Evolutionary conservation across 768 basidiomycete genomes (phyloP).

Genomic region (Termitomyces bulborhizus): DNA sequence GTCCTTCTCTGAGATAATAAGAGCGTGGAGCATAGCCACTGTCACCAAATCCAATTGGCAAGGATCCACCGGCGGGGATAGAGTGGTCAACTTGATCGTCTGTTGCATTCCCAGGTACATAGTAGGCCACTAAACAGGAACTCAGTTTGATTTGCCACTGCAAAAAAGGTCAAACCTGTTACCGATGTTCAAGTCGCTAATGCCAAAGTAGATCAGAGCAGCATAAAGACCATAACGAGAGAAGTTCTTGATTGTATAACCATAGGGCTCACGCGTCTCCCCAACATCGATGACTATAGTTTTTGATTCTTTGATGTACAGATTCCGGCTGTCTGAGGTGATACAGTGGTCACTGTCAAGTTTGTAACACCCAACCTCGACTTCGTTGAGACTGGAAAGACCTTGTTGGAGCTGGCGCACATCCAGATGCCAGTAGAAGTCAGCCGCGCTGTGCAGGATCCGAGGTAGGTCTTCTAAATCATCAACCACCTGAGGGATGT

Average conservation of each 20-base stretch:
- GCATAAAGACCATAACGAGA: background rate
- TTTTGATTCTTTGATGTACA: background rate
- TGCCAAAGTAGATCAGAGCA: conserved; percentile 1
- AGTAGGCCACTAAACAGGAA: too few species aligned
- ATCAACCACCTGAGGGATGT: background rate
- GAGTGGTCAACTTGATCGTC: too few species aligned
- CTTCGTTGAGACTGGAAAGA: too few species aligned
- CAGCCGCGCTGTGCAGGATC: background rate
- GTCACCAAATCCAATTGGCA: too few species aligned
- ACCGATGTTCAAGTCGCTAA: background rate
- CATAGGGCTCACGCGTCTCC: background rate
- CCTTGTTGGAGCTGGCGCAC: background rate
- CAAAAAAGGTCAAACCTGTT: background rate
- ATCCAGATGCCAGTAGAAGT: background rate
- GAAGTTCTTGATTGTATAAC: background rate
- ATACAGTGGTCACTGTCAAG: background rate
- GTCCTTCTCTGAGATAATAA: too few species aligned
- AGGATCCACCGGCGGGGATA: too few species aligned
- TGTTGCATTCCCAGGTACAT: too few species aligned
- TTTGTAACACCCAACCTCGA: background rate
- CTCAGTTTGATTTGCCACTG: too few species aligned
- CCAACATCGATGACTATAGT: background rate
- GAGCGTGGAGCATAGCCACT: too few species aligned
- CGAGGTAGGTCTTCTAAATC: background rate
- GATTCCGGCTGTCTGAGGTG: too few species aligned